These are phyloP conservation scores for Psilocybe mexicana DNA, from an alignment of 1,284 basidiomycete genomes.

Conservation along the genomic window DNA sequence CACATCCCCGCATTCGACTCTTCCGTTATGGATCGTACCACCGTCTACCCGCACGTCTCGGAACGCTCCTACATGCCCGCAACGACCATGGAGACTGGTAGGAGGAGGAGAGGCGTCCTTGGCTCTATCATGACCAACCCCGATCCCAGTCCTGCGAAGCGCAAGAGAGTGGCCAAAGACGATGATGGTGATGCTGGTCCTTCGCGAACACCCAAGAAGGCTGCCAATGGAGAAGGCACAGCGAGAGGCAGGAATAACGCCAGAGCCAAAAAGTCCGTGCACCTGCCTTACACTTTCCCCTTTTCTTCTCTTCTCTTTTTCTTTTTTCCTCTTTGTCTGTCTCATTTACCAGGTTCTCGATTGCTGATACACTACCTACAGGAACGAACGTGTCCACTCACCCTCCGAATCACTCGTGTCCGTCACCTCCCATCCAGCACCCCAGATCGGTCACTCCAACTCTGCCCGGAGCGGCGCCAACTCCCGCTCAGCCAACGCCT, in stretches of 20 bases:
- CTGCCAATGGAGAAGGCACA: conserved; percentile 40
- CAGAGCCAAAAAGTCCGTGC: conserved; percentile 59
- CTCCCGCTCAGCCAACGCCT: conserved; percentile 32
- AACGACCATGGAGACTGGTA: conserved; percentile 56
- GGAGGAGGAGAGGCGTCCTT: conserved; percentile 52
- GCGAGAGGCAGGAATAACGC: conserved; percentile 49
- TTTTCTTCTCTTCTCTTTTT: conserved; percentile 5
- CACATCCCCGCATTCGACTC: conserved; percentile 69
- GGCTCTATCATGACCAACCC: conserved; percentile 44
- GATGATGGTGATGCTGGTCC: conserved; percentile 58
- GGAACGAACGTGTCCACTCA: conserved; percentile 62
- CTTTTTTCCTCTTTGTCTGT: conserved; percentile 1
- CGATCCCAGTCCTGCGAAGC: conserved; percentile 60
- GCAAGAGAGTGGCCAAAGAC: conserved; percentile 54
- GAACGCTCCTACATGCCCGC: conserved; percentile 64
- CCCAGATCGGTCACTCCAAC: conserved; percentile 29
- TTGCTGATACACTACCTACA: conserved; percentile 21
- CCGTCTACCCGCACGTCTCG: conserved; percentile 73
- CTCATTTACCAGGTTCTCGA: not conserved
- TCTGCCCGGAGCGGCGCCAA: conserved; percentile 32
- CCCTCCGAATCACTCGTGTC: conserved; percentile 74
- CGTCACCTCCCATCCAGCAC: conserved; percentile 56
- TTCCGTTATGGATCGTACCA: conserved; percentile 57
- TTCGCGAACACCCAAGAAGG: conserved; percentile 45
- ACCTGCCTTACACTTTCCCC: conserved; percentile 1